These are phyloP conservation scores for Hyphopichia buzzinii DNA, from an alignment of 1,139 yeast species.

Conservation along the genomic window DNA sequence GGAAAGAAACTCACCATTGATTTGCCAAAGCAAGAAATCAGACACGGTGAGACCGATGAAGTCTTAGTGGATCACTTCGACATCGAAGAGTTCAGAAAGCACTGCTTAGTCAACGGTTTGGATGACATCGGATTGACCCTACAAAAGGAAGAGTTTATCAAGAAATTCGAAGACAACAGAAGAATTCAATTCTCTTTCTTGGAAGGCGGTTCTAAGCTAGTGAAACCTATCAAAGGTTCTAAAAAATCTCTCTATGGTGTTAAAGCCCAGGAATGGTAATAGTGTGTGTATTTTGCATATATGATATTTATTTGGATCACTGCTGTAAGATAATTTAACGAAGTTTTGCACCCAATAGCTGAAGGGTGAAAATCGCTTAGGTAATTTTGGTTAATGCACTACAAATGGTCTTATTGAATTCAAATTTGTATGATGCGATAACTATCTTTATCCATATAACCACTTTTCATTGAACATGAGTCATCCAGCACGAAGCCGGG, in stretches of 20 bases:
- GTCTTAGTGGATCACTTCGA: conserved; percentile 80
- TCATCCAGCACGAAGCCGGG: too few relatives aligned
- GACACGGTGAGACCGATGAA: conserved; percentile 62
- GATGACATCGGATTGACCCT: conserved; percentile 96
- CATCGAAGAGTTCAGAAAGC: conserved; percentile 88
- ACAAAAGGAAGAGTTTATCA: conserved; percentile 78
- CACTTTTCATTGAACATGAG: too few relatives aligned
- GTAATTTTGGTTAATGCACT: too few relatives aligned
- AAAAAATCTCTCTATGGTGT: conserved; percentile 70
- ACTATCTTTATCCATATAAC: too few relatives aligned
- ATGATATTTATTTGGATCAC: conserved; percentile 1
- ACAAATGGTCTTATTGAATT: too few relatives aligned
- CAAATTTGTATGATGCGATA: too few relatives aligned
- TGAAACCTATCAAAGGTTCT: conserved; percentile 66
- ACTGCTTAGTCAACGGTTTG: conserved; percentile 88
- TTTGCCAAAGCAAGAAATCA: conserved; percentile 80
- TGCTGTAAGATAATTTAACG: too few relatives aligned
- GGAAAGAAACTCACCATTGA: conserved; percentile 77
- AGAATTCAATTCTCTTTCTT: conserved; percentile 81
- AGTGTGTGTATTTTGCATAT: neutral
- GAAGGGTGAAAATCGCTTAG: too few relatives aligned
- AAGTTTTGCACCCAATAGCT: neutral
- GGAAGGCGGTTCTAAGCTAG: conserved; percentile 75
- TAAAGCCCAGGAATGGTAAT: conserved; percentile 76
- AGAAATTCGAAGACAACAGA: conserved; percentile 72